phyloP scores from a whole-genome alignment of 1,284 basidiomycete species.

The Moesziomyces globuligerus region DNA sequence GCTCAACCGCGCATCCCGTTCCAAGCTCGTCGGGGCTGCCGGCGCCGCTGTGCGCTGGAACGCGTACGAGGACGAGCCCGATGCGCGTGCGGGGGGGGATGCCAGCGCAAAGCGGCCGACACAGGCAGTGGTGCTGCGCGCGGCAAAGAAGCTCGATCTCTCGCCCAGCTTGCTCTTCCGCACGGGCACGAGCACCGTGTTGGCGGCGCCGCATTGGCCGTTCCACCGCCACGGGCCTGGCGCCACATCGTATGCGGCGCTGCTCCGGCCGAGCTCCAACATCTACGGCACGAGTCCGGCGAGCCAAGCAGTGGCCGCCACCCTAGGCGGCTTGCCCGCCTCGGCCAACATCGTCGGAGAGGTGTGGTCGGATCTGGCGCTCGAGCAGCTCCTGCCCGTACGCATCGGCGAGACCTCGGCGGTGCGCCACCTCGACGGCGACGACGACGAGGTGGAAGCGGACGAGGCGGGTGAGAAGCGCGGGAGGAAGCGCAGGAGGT shows the following conservation, averaged over 20 bases:
- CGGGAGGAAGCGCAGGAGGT: conserved; percentile 18
- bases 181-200: conserved; percentile 24
- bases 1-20: conserved; percentile 39
- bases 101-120: neutral
- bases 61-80: conserved; percentile 3
- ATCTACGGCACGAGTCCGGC: conserved; percentile 37
- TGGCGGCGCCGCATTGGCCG: conserved; percentile 48
- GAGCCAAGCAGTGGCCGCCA: conserved; percentile 38
- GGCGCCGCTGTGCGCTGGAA: conserved; percentile 11
- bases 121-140: conserved; percentile 4
- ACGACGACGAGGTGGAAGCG: conserved; percentile 1
- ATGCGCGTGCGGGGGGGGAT: conserved; percentile 1
- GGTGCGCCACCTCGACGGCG: conserved; percentile 12
- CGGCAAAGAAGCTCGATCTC: conserved; percentile 34
- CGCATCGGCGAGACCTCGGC: conserved; percentile 28
- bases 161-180: conserved; percentile 34
- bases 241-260: conserved; percentile 42
- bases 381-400: conserved; percentile 49
- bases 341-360: conserved; percentile 29
- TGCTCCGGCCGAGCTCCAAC: conserved; percentile 42
- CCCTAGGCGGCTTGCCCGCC: conserved; percentile 29
- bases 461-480: neutral
- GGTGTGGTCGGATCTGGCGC: conserved; percentile 58
- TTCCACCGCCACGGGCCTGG: conserved; percentile 55
- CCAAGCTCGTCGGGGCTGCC: conserved; percentile 37